Evolutionary conservation across 768 basidiomycete species (phyloP).

Genomic region (Termitomyces sp.): DNA sequence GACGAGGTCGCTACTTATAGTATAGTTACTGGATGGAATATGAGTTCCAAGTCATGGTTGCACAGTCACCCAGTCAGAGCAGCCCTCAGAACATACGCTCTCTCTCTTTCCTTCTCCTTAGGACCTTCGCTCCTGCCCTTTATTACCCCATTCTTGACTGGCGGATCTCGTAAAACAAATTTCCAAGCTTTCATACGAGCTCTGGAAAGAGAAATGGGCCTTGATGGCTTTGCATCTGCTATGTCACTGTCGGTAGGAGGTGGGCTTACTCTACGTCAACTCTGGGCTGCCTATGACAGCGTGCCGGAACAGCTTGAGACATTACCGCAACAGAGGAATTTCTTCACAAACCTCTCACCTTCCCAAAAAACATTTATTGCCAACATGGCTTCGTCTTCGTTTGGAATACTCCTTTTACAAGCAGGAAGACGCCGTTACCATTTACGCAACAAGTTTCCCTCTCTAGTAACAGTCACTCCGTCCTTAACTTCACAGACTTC

Average conservation of each 20-base stretch:
- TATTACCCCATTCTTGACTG: slow-evolving; percentile 26
- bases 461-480: not conserved
- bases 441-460: slow-evolving; percentile 10
- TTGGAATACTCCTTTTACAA: slow-evolving; percentile 57
- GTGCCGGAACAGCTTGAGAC: not conserved
- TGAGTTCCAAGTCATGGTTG: slow-evolving; percentile 13
- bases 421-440: slow-evolving; percentile 33
- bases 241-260: slow-evolving; percentile 63
- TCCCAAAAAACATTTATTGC: slow-evolving; percentile 53
- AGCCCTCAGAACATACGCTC: slow-evolving; percentile 60
- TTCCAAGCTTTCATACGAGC: slow-evolving; percentile 28
- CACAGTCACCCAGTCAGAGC: slow-evolving; percentile 30
- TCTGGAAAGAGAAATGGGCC: slow-evolving; percentile 50
- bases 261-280: slow-evolving; percentile 45
- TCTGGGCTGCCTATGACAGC: slow-evolving; percentile 28
- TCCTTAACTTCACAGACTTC: slow-evolving; percentile 6
- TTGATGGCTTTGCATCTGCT: slow-evolving; percentile 65
- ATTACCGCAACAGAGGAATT: not conserved
- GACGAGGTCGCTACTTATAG: too few species aligned
- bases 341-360: slow-evolving; percentile 24
- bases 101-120: slow-evolving; percentile 61
- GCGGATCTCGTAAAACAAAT: slow-evolving; percentile 16
- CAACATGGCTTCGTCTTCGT: slow-evolving; percentile 48
- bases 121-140: slow-evolving; percentile 59
- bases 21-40: not conserved